A percentile compares a stretch with the other conserved stretches of the same genome.
Conservation (phyloP, 176 grass and related monocot species). For the Themeda triandra region DNA sequence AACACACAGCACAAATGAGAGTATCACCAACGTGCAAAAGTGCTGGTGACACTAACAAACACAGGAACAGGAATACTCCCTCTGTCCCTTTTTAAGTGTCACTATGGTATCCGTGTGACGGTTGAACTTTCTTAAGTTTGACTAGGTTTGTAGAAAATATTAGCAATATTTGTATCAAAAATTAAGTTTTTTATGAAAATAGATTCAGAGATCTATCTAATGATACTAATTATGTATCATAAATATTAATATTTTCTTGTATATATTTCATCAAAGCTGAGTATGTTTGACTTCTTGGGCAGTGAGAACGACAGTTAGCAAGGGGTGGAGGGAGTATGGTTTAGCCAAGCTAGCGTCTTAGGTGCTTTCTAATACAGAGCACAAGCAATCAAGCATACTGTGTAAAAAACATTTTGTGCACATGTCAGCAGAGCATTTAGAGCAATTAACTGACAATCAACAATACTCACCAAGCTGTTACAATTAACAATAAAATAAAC, state of each 20-base stretch:
- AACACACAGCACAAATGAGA: background rate
- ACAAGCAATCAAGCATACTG: background rate
- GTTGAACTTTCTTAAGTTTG: background rate
- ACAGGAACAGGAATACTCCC: background rate
- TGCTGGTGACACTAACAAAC: background rate
- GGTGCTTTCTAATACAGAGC: background rate
- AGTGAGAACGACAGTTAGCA: background rate
- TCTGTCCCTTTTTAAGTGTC: background rate
- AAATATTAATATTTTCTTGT: background rate
- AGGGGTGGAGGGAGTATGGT: background rate
- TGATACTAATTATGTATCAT: background rate
- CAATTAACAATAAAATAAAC: conserved; percentile 1
- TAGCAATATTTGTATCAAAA: background rate
- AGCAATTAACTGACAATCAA: background rate
- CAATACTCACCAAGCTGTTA: background rate
- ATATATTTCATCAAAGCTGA: too few relatives aligned
- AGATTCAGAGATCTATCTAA: background rate
- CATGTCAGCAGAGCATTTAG: background rate
- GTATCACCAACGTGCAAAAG: background rate
- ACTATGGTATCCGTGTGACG: background rate
- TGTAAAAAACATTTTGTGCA: background rate
- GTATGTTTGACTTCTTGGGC: background rate
- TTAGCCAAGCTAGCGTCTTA: background rate
- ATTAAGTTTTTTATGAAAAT: background rate
- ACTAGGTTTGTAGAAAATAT: background rate